Evolutionary conservation across 805 yeast genomes (phyloP).

Genomic region (Candida orba): DNA sequence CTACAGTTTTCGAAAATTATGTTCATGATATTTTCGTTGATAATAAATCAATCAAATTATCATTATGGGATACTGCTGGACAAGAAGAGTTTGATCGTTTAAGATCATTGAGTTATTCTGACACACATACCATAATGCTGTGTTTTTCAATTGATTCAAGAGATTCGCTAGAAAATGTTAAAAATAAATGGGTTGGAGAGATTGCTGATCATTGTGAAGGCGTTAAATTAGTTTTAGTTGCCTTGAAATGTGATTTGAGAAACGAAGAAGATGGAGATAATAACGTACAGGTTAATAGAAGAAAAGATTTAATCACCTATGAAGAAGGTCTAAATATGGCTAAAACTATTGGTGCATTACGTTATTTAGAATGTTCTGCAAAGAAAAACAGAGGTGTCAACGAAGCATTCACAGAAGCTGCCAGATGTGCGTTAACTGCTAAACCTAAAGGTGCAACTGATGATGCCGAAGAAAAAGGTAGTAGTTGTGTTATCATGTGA

Average conservation of each 20-base stretch:
- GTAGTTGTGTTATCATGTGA: constrained; percentile 37
- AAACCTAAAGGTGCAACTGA: constrained; percentile 69
- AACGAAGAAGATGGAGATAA: constrained; percentile 42
- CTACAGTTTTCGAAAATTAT: constrained; percentile 95
- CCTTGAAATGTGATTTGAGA: constrained; percentile 90
- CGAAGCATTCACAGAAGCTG: constrained; percentile 98
- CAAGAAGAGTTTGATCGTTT: constrained; percentile 96
- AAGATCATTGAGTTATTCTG: constrained; percentile 86
- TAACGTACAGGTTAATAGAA: constrained; percentile 25
- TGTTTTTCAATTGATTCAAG: constrained; percentile 92
- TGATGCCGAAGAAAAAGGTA: constrained; percentile 28
- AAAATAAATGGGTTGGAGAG: constrained; percentile 95
- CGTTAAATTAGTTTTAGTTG: constrained; percentile 87
- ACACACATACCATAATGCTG: constrained; percentile 94
- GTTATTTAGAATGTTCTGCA: constrained; percentile 95
- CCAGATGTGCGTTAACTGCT: constrained; percentile 90
- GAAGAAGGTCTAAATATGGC: constrained; percentile 95
- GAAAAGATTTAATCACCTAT: constrained; percentile 58
- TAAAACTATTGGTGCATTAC: constrained; percentile 84
- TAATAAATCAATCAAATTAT: constrained; percentile 84
- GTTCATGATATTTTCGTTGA: constrained; percentile 96
- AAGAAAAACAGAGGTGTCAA: constrained; percentile 97
- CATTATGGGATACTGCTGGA: constrained; percentile 98
- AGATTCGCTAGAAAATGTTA: constrained; percentile 92
- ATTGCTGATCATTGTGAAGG: constrained; percentile 96